Conservation (phyloP, 768 basidiomycete species). For the Xerocomellus amylosporus region DNA sequence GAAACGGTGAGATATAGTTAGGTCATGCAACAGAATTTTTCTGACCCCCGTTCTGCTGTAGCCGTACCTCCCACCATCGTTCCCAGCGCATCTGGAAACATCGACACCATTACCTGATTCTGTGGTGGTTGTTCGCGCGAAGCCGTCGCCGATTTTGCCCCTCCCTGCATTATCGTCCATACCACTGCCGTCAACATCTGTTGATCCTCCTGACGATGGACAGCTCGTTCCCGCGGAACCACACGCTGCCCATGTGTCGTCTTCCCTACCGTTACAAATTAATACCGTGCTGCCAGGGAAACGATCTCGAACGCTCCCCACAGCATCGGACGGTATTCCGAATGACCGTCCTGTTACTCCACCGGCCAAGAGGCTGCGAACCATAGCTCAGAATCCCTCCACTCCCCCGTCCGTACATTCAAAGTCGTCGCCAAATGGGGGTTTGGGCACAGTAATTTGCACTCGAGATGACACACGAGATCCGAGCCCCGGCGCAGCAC, state of each 20-base stretch:
- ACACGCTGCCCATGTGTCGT: constrained; percentile 9
- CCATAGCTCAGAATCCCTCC: constrained; percentile 1
- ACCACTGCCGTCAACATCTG: constrained; percentile 24
- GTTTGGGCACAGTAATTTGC: neutral
- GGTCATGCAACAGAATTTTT: constrained; percentile 1
- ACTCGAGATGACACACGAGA: constrained; percentile 2
- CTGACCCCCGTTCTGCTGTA: constrained; percentile 21
- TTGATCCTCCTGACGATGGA: constrained; percentile 18
- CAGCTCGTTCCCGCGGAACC: constrained; percentile 4
- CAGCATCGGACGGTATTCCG: constrained; percentile 26
- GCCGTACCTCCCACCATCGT: constrained; percentile 56
- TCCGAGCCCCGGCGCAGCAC: neutral
- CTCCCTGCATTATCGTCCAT: constrained; percentile 24
- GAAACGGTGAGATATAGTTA: constrained; percentile 35
- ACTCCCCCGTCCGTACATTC: neutral
- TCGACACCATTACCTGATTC: constrained; percentile 47
- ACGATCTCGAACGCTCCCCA: constrained; percentile 27
- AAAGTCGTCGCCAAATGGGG: constrained; percentile 8
- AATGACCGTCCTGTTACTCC: constrained; percentile 16
- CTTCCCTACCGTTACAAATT: constrained; percentile 16
- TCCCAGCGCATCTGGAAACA: constrained; percentile 49
- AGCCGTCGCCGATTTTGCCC: constrained; percentile 43
- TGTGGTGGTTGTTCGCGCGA: constrained; percentile 30
- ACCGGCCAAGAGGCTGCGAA: constrained; percentile 26
- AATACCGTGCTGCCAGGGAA: constrained; percentile 22